Base-by-base conservation (phyloP, 768 basidiomycete genomes). In the Leccinum boreale region DNA sequence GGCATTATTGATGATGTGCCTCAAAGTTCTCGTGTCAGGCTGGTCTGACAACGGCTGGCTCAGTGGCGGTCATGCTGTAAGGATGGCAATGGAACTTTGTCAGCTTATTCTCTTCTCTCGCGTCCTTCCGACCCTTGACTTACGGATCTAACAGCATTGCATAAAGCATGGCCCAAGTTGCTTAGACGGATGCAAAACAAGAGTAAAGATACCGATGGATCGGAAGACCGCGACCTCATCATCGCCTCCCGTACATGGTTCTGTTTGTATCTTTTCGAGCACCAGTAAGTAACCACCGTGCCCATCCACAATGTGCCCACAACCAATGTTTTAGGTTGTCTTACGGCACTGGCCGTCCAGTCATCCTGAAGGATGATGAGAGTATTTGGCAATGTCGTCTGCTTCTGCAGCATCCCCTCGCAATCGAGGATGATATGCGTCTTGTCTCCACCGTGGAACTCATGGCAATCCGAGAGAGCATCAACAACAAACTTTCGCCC, bases 21-120 rank as follows among this genome's bases (percentile, higher is more conserved):
- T 49, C 21, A 57, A 94, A 94, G 92, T 95, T 57, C 79, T 97
- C 52, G 86, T 96, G 19, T 90, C 94, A 35, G 93, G 94, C 5
- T 98, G 93, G 89, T 94, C 92, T 17, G 92, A 95, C 63, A 92
- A 92, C 65, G 92, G 92, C n/a, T 95, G 94, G 94, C 72, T 97
- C 35, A 93, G 89, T 63, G 91, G 92, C 10, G 94, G 92, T 10
- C 95, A 97, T 74, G 95, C 95, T n/a, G 93, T 97, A 9, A 83
- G 94, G 52, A 94, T 98, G 92, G 94, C 92, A 42, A 86, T 97
- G 80, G 95, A 98, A 68, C 78, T 95, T 53, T 93, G 92, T 91
- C 68, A 70, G 85, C 73, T 53, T 24, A 9, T 33, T 60, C 29
- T 61, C 36, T 36, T 60, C 33, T 61, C 36, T 55, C 15, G 26